phyloP scores from a whole-genome alignment of 805 yeast species.

The Cyberlindnera galapagoensis region DNA sequence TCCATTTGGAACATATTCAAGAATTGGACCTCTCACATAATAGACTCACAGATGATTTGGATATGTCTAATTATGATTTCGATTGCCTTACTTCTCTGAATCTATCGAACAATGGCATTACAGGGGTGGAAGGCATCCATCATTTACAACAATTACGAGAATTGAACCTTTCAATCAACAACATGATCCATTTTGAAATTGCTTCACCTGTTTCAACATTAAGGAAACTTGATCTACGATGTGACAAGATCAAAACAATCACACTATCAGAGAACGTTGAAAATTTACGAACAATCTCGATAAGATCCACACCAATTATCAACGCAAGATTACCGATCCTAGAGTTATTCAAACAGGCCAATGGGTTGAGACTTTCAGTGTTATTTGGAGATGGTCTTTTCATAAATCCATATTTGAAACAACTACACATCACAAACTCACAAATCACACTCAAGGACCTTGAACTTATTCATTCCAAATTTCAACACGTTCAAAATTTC shows the following conservation, averaged over 20 bases:
- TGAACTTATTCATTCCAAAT: neutral
- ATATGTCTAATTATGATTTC: constrained; percentile 6
- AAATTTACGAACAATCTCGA: too few species aligned
- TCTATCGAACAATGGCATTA: constrained; percentile 12
- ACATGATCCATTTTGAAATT: constrained; percentile 3
- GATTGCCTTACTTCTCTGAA: constrained; percentile 14
- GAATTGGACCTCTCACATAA: constrained; percentile 30
- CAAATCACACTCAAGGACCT: neutral
- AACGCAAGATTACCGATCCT: too few species aligned
- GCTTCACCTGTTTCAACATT: constrained; percentile 1
- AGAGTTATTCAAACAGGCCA: too few species aligned
- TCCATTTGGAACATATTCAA: constrained; percentile 23
- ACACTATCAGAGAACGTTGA: too few species aligned
- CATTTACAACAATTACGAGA: constrained; percentile 13
- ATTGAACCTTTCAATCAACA: constrained; percentile 12
- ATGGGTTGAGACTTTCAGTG: neutral
- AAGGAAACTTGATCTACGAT: constrained; percentile 2
- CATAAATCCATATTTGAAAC: neutral
- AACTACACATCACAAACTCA: neutral
- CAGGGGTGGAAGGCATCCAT: constrained; percentile 3
- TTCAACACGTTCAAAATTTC: constrained; percentile 5
- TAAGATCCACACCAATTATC: too few species aligned
- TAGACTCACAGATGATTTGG: constrained; percentile 19
- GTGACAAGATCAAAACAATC: too few species aligned
- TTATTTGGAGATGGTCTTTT: neutral